Evolutionary conservation across 2,329 filamentous ascomycete genomes (phyloP).

Genomic region (Ambrosiella xylebori): DNA sequence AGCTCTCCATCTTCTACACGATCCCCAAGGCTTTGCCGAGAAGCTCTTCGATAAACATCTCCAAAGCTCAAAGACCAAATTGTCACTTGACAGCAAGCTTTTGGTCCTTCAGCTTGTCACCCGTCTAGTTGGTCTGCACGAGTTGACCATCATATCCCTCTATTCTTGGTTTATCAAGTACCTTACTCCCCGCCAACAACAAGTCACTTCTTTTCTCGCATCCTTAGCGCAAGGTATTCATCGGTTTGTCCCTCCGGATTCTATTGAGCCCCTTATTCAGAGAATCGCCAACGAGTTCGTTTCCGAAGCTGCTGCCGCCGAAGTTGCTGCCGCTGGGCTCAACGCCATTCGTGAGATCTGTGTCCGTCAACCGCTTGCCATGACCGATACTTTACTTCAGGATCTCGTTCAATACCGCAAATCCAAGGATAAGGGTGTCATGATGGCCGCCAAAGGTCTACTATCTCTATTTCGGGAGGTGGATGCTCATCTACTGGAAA

Average conservation of each 20-base stretch:
- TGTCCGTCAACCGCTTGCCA: conserved; percentile 80
- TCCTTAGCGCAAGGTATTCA: conserved; percentile 86
- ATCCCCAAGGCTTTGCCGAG: conserved; percentile 88
- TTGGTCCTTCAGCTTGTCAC: conserved; percentile 83
- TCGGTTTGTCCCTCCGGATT: conserved; percentile 79
- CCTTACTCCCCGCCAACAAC: conserved; percentile 72
- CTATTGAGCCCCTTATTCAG: conserved; percentile 71
- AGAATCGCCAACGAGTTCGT: conserved; percentile 99
- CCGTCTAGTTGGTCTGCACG: conserved; percentile 78
- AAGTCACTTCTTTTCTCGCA: conserved; percentile 83
- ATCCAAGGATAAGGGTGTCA: conserved; percentile 96
- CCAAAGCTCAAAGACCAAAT: conserved; percentile 67
- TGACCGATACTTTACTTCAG: conserved; percentile 88
- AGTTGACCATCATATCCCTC: conserved; percentile 71
- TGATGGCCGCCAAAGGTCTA: conserved; percentile 92
- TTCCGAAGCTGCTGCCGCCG: conserved; percentile 76
- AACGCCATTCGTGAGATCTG: conserved; percentile 94
- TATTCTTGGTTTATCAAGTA: conserved; percentile 96
- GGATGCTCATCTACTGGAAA: conserved; percentile 72
- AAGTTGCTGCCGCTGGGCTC: conserved; percentile 80
- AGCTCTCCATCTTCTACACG: conserved; percentile 79
- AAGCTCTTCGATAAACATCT: conserved; percentile 79
- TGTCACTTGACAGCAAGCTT: conserved; percentile 77
- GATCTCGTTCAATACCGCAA: conserved; percentile 92
- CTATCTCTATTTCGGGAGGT: conserved; percentile 84